Percentiles rank a stretch among this genome's conserved stretches.
phyloP scores from a whole-genome alignment of 352 stramenopile genomes.

The Globisporangium spinosum region DNA sequence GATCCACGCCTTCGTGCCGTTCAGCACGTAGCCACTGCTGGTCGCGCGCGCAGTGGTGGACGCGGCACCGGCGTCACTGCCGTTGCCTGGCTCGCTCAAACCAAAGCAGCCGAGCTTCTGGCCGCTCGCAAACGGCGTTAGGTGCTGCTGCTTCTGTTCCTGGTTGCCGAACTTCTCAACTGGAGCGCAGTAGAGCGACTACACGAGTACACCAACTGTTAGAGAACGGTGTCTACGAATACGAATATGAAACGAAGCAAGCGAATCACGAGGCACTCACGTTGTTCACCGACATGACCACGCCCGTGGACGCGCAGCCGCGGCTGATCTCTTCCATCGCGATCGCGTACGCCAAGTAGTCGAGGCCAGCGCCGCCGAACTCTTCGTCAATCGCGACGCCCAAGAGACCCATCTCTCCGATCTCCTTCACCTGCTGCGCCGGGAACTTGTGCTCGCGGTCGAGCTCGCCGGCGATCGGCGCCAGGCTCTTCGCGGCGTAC shows the following conservation, averaged over 20 bases:
- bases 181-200: conserved; percentile 95
- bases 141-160: conserved; percentile 90
- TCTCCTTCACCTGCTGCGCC: conserved; percentile 71
- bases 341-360: conserved; percentile 96
- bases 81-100: conserved; percentile 92
- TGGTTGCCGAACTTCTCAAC: conserved; percentile 92
- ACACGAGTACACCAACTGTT: conserved; percentile 22
- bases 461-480: conserved; percentile 86
- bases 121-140: conserved; percentile 89
- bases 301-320: conserved; percentile 93
- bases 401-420: conserved; percentile 95
- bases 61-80: conserved; percentile 92
- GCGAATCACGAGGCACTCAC: conserved; percentile 17
- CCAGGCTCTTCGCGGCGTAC: conserved; percentile 94
- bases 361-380: conserved; percentile 90
- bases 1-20: conserved; percentile 97
- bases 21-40: conserved; percentile 92
- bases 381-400: conserved; percentile 90
- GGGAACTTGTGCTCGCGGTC: conserved; percentile 89
- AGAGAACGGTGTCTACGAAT: not conserved
- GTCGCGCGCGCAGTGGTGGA: conserved; percentile 87
- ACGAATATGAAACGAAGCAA: not conserved
- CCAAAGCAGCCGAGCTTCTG: conserved; percentile 94
- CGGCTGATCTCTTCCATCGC: conserved; percentile 97
- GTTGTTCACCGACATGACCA: conserved; percentile 96